Conservation (phyloP, 169 alveolate genomes). For the Miamiensis avidus region DNA sequence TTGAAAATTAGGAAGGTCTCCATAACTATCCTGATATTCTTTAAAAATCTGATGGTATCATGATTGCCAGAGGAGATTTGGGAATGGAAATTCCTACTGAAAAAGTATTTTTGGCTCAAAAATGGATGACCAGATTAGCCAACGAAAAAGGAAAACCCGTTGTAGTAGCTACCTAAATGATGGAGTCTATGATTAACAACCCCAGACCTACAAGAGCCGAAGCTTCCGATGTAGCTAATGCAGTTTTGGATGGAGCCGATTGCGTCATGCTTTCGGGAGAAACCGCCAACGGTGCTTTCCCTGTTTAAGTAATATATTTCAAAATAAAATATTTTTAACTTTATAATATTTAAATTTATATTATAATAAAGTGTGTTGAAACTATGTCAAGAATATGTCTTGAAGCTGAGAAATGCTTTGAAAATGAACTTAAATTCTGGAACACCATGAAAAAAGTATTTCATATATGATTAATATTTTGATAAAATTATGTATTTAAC, state of each 20-base stretch:
- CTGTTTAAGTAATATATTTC: conserved; percentile 63
- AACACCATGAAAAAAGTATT: conserved; percentile 54
- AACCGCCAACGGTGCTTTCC: conserved; percentile 91
- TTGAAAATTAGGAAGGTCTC: conserved; percentile 97
- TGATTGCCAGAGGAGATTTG: conserved; percentile 99
- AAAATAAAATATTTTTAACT: too few species aligned
- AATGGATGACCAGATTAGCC: conserved; percentile 68
- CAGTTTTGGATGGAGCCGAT: conserved; percentile 98
- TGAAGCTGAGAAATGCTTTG: conserved; percentile 90
- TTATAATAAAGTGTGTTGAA: conserved; percentile 28
- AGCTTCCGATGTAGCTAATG: conserved; percentile 98
- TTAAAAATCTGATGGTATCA: conserved; percentile 96
- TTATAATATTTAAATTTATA: too few species aligned
- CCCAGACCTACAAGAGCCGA: conserved; percentile 99
- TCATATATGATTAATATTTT: too few species aligned
- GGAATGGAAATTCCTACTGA: conserved; percentile 99
- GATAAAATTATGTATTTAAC: too few species aligned
- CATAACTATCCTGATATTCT: conserved; percentile 94
- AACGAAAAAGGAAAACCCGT: conserved; percentile 95
- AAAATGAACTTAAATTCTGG: conserved; percentile 87
- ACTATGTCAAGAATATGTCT: conserved; percentile 86
- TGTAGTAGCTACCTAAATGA: conserved; percentile 98
- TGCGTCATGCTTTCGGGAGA: conserved; percentile 96
- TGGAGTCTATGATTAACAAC: conserved; percentile 96
- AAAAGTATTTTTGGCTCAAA: conserved; percentile 86